These are phyloP conservation scores for Cytospora piceae DNA, from an alignment of 2,329 filamentous ascomycete species.

Conservation along the genomic window DNA sequence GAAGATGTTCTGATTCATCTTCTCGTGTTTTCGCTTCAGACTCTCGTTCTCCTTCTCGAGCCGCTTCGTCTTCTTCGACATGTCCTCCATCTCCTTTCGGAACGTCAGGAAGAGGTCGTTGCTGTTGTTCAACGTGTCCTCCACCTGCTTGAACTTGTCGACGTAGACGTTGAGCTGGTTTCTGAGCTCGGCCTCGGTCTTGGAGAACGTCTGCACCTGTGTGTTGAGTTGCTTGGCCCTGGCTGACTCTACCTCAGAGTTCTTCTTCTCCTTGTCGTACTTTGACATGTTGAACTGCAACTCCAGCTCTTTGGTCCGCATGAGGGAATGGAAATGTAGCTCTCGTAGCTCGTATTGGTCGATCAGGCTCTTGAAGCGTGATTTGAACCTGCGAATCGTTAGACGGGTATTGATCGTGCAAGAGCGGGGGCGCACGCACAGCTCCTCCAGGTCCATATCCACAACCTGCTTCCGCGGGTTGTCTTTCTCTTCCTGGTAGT, in stretches of 20 bases:
- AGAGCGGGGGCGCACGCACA: constrained; percentile 59
- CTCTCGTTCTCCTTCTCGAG: constrained; percentile 95
- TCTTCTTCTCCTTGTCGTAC: constrained; percentile 87
- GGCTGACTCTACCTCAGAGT: constrained; percentile 77
- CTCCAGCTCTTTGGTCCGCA: constrained; percentile 94
- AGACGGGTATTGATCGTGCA: constrained; percentile 10
- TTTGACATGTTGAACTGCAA: constrained; percentile 89
- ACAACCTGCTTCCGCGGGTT: constrained; percentile 78
- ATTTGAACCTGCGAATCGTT: constrained; percentile 68
- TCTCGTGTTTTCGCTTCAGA: constrained; percentile 89
- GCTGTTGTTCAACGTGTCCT: constrained; percentile 97
- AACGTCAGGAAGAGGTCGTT: constrained; percentile 98
- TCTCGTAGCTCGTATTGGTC: constrained; percentile 97
- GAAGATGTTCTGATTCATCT: constrained; percentile 91
- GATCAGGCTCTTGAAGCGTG: constrained; percentile 90
- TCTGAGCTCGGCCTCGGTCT: constrained; percentile 90
- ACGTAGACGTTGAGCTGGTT: constrained; percentile 98
- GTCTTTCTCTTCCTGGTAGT: constrained; percentile 85
- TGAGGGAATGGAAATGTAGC: constrained; percentile 86
- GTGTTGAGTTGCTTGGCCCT: constrained; percentile 84
- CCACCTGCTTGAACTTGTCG: constrained; percentile 99
- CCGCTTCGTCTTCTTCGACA: constrained; percentile 98
- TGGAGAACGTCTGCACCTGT: constrained; percentile 93
- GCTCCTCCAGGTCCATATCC: constrained; percentile 85
- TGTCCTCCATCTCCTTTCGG: constrained; percentile 98